A percentile compares a stretch with the other conserved stretches of the same genome.
phyloP scores from a whole-genome alignment of 1,284 basidiomycete species.

The Chiua sp. region DNA sequence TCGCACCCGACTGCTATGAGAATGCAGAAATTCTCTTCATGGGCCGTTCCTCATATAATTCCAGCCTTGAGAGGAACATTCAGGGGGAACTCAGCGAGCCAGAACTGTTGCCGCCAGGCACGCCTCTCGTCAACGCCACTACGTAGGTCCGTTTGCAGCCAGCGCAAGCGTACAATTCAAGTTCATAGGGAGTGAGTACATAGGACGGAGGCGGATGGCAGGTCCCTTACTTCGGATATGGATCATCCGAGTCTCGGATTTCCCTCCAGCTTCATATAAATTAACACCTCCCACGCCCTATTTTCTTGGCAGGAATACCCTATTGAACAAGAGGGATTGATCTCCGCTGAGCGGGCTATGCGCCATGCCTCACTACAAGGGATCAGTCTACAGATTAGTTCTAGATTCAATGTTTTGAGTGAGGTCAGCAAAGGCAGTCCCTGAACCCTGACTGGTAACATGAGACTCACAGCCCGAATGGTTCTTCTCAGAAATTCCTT shows the following conservation, averaged over 20 bases:
- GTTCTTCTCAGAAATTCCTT: too few species aligned
- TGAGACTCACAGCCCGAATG: constrained; percentile 14
- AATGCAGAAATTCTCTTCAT: constrained; percentile 80
- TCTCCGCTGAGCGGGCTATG: constrained; percentile 70
- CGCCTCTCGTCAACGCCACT: constrained; percentile 67
- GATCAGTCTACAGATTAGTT: constrained; percentile 73
- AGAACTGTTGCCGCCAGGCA: constrained; percentile 45
- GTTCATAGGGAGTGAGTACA: constrained; percentile 60
- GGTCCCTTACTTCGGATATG: constrained; percentile 64
- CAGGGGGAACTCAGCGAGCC: constrained; percentile 77
- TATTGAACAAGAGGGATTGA: constrained; percentile 64
- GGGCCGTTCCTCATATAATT: constrained; percentile 30
- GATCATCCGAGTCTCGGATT: neutral
- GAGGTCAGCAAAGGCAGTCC: constrained; percentile 66
- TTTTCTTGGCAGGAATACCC: constrained; percentile 84
- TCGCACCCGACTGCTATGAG: constrained; percentile 81
- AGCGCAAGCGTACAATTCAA: constrained; percentile 64
- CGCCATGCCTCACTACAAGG: constrained; percentile 68
- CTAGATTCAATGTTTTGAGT: constrained; percentile 73
- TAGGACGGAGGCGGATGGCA: constrained; percentile 53
- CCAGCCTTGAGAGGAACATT: constrained; percentile 14
- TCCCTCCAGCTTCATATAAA: neutral
- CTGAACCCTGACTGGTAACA: neutral
- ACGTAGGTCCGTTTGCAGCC: constrained; percentile 84
- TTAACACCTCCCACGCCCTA: constrained; percentile 31